Percentiles rank a stretch among this genome's conserved stretches.
These are phyloP conservation scores for Stentor roeselii DNA, from an alignment of 73 alveolate species.

Conservation along the genomic window DNA sequence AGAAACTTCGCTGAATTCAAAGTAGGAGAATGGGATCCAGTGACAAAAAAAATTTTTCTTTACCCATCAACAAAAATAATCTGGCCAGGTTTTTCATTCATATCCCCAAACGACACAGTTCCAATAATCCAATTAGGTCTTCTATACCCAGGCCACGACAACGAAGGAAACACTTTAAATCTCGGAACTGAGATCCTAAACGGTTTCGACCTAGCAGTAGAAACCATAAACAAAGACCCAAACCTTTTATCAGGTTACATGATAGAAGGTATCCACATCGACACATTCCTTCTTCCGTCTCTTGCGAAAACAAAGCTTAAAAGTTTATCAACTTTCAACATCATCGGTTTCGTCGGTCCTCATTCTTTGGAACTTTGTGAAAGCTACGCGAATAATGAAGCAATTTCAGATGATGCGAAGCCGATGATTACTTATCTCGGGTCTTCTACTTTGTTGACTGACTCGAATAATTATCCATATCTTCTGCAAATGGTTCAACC, in stretches of 20 bases:
- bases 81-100: conserved; percentile 21
- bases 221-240: background rate
- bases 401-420: background rate
- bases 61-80: background rate
- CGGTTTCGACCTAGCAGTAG: background rate
- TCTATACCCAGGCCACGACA: conserved; percentile 13
- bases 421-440: conserved; percentile 17
- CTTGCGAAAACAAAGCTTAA: too few species aligned
- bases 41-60: too few species aligned
- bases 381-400: background rate
- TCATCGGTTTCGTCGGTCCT: conserved; percentile 17
- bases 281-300: too few species aligned
- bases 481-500: conserved; percentile 8
- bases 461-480: background rate
- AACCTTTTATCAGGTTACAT: too few species aligned
- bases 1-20: background rate
- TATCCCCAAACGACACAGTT: background rate
- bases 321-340: too few species aligned
- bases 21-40: conserved; percentile 20
- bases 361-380: background rate
- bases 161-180: background rate
- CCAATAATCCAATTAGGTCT: background rate
- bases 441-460: background rate
- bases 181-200: background rate
- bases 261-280: too few species aligned